A percentile compares a stretch with the other conserved stretches of the same genome.
Conservation (phyloP, 345 rosid species). For the Passiflora organensis region DNA sequence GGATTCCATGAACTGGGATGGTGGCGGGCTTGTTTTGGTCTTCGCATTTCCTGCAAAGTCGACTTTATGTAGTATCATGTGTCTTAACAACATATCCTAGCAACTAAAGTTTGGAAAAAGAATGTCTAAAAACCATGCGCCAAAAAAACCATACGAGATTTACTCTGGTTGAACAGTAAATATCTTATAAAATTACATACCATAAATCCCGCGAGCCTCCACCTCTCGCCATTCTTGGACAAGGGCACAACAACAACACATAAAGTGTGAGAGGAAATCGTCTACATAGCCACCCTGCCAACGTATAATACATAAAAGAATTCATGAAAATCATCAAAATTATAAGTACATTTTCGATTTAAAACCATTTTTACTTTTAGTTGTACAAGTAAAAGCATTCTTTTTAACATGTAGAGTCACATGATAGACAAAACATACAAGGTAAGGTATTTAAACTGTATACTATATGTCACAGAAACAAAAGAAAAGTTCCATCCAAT, state of each 20-base stretch:
- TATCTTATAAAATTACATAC: conserved; percentile 28
- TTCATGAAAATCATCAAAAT: neutral
- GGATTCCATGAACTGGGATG: conserved; percentile 79
- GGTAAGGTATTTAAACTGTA: too few species aligned
- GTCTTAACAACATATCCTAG: too few species aligned
- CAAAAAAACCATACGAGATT: neutral
- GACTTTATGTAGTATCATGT: neutral
- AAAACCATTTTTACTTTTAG: too few species aligned
- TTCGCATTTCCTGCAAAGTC: conserved; percentile 60
- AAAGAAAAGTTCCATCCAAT: too few species aligned
- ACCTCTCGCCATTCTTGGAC: conserved; percentile 98
- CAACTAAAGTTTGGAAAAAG: too few species aligned
- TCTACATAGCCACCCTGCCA: conserved; percentile 84
- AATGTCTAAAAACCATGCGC: too few species aligned
- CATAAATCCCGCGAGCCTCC: conserved; percentile 72
- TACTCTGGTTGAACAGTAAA: neutral
- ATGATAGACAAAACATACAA: too few species aligned
- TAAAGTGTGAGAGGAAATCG: conserved; percentile 90
- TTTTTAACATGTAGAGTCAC: too few species aligned
- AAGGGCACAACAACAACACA: conserved; percentile 99
- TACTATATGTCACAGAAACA: too few species aligned
- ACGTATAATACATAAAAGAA: neutral
- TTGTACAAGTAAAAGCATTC: too few species aligned
- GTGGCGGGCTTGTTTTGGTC: conserved; percentile 75
- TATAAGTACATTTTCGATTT: too few species aligned